Conservation (phyloP, 495 filamentous ascomycete genomes). For the Friedmanniomyces simplex region DNA sequence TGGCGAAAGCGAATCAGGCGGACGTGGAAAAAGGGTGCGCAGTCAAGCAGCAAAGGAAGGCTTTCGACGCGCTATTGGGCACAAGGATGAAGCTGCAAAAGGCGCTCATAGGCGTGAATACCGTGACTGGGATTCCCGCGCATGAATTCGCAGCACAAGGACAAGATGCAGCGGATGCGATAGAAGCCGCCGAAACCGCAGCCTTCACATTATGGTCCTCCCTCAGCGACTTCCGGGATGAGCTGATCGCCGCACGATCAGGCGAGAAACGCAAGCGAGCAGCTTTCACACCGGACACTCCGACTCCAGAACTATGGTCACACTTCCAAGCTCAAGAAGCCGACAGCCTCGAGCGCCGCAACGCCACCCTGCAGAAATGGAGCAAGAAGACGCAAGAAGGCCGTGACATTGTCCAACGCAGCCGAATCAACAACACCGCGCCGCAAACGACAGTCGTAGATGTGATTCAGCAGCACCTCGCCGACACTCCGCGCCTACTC, state of each 20-base stretch:
- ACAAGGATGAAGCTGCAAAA: conserved; percentile 86
- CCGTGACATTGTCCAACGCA: conserved; percentile 32
- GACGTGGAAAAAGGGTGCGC: conserved; percentile 79
- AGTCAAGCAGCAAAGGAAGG: conserved; percentile 69
- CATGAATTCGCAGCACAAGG: background rate
- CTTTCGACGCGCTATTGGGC: conserved; percentile 80
- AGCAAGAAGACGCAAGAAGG: conserved; percentile 44
- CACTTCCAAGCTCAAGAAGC: conserved; percentile 59
- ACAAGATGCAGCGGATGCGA: conserved; percentile 21
- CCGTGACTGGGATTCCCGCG: conserved; percentile 40
- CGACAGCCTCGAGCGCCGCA: conserved; percentile 39
- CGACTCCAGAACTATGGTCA: conserved; percentile 55
- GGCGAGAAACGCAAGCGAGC: conserved; percentile 41
- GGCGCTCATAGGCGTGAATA: conserved; percentile 69
- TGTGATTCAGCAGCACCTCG: conserved; percentile 64
- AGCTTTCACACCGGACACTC: conserved; percentile 39
- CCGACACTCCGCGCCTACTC: conserved; percentile 54
- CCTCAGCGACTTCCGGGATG: conserved; percentile 59
- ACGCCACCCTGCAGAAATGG: conserved; percentile 57
- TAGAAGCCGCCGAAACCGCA: conserved; percentile 77
- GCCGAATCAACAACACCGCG: conserved; percentile 29
- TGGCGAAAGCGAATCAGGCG: conserved; percentile 61
- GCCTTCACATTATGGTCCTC: conserved; percentile 80
- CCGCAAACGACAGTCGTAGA: conserved; percentile 54
- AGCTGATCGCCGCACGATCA: conserved; percentile 45